Evolutionary conservation across 2,329 filamentous ascomycete genomes (phyloP), one percentile per base, ranked within the genome.

Genomic region (Aspergillus quadricinctus): DNA sequence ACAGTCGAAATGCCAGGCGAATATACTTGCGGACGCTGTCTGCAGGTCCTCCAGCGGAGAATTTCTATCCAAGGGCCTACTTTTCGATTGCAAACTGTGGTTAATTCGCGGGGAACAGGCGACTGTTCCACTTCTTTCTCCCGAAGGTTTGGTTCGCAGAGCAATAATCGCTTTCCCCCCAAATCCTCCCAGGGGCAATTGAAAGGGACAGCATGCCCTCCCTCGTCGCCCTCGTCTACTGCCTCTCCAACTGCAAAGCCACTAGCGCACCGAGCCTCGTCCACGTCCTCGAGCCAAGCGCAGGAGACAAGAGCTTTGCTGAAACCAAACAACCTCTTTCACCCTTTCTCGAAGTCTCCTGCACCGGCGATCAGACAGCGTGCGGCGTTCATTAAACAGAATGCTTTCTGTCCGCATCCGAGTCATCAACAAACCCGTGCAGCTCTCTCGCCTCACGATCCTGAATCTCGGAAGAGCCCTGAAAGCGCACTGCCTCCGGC

Each of bases 371-470:
- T 99, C 61, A 86, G 93, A 65, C 85, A 86, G 66, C 87, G 94
- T 64, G 94, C 93, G 28, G 89, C 89, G 9, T 95, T 90, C 68
- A 97, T 97, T 77, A 90, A 88, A 71, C 89, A 95, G 69, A 91
- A 97, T 78, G 93, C 93, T 14, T 89, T 91, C 74, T 99, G 94
- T 69, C 90, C 94, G 27, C 94, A 99, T 69, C 90, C 91, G 5
- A 86, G 89, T 54, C 94, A 99, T 73, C 86, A 87, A 65, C 84
- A 87, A 54, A 92, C 89, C 2, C 84, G 89, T 61, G 72, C 87
- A 4, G 83, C 89, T 1, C 82, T 81, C 53, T 86, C 86, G 35
- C 81, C 85, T 1, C 77, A 85, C 57, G 86, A 88, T 63, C 79
- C 83, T 10, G 86, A 89, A 70, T 80, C 80, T 35, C 78, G 80